Base-by-base conservation (phyloP, 352 stramenopile species). In the Pythium periplocum region DNA sequence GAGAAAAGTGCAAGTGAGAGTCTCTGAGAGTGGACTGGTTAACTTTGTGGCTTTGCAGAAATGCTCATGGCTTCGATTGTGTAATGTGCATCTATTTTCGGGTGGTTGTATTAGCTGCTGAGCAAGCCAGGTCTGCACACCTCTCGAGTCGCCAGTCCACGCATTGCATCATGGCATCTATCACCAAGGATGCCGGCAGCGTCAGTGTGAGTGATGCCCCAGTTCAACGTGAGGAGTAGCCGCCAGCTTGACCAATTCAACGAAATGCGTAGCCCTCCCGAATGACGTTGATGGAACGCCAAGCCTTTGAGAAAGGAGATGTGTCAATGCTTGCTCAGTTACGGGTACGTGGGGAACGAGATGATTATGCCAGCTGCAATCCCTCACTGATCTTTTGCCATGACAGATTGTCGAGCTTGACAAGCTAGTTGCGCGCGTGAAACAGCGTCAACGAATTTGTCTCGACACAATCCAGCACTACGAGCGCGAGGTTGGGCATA, bases 311-410 rank as follows among this genome's bases (percentile, higher is more conserved):
- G 55, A 88, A 79, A 57, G 75, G 77, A 34, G 76, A 90, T 51
- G 71, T 81, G 9, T 79, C 79, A 4, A 90, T 90, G 79, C 64
- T 90, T 0, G 79, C 76, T n/a, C 82, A 77, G 0, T 62, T 90
- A 3, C 74, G 76, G 2, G 79, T 90, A 72, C 46, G 58, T 66
- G 39, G 31, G 17, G 17, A 26, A 26, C 17, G 17, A 26, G 17
- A 26, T 26, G 17, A 26, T 26, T 26, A 26, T 26, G 17, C 17
- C 17, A 26, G 17, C 17, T 26, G 17, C 17, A 26, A 26, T 26
- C 17, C 17, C 17, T 26, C 17, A 26, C 17, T 26, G 43, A 48
- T n/a, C 6, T 6, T 11, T n/a, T 11, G 43, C 10, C 17, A 45
- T 6, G 1, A n/a, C 51, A 90, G 79, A 90, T 88, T 41, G 65